Conservation (phyloP, 768 basidiomycete species). For the Suillus brevipes region DNA sequence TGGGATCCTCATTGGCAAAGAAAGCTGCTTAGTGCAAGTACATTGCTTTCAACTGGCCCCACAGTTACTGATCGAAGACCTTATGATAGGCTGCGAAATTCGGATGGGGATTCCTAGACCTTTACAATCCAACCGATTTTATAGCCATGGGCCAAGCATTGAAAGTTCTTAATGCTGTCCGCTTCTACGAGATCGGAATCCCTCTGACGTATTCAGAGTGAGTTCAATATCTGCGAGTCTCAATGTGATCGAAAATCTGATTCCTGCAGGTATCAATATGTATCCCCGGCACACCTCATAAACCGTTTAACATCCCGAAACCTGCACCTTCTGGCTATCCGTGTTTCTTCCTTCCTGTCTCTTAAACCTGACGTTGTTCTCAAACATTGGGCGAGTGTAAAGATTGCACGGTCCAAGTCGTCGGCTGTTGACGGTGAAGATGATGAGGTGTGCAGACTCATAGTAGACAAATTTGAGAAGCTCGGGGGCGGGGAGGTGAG, state of each 20-base stretch:
- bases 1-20: constrained; percentile 92
- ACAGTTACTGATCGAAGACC: not conserved
- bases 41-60: not conserved
- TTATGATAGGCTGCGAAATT: constrained; percentile 86
- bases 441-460: constrained; percentile 73
- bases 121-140: constrained; percentile 90
- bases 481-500: constrained; percentile 79
- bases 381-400: constrained; percentile 94
- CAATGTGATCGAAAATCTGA: constrained; percentile 9
- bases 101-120: constrained; percentile 89
- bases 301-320: constrained; percentile 82
- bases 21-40: constrained; percentile 72
- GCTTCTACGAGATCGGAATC: constrained; percentile 90
- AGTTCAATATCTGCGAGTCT: constrained; percentile 28
- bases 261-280: constrained; percentile 67
- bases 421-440: constrained; percentile 65
- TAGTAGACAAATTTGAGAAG: constrained; percentile 88
- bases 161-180: constrained; percentile 91
- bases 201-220: constrained; percentile 92
- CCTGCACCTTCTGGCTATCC: constrained; percentile 87
- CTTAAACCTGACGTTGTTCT: constrained; percentile 86
- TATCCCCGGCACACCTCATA: constrained; percentile 80
- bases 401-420: constrained; percentile 75
- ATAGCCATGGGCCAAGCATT: constrained; percentile 90
- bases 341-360: constrained; percentile 81